These are phyloP conservation scores for Hypocrella siamensis DNA, from an alignment of 2,329 filamentous ascomycete genomes.

Conservation along the genomic window DNA sequence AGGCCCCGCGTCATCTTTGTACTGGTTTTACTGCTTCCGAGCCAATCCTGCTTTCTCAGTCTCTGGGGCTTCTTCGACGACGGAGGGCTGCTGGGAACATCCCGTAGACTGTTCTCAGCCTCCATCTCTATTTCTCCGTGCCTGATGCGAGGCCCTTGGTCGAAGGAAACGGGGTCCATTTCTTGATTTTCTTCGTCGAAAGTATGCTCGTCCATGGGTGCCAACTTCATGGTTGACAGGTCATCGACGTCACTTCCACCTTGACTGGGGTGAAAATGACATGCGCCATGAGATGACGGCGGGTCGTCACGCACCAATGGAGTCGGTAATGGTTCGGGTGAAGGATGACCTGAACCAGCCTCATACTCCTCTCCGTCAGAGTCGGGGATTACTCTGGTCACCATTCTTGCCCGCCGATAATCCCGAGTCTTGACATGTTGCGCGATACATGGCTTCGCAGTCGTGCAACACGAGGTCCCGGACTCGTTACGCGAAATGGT, in stretches of 20 bases:
- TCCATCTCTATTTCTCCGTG: conserved; percentile 1
- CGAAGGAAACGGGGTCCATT: conserved; percentile 3
- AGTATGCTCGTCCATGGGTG: too few species aligned
- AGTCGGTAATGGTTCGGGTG: neutral
- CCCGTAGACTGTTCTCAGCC: conserved; percentile 20
- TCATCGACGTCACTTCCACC: too few species aligned
- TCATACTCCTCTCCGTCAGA: conserved; percentile 19
- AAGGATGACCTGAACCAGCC: neutral
- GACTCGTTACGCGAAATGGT: too few species aligned
- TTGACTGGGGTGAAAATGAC: too few species aligned
- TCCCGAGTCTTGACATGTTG: neutral
- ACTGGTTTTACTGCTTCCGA: conserved; percentile 1
- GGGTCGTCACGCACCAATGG: too few species aligned
- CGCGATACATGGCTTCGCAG: too few species aligned
- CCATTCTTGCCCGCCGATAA: conserved; percentile 5
- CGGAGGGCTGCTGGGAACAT: conserved; percentile 26
- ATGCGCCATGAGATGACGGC: too few species aligned
- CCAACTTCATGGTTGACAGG: too few species aligned
- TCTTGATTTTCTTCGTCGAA: conserved; percentile 18
- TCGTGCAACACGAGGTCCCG: neutral
- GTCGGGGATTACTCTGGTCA: conserved; percentile 18
- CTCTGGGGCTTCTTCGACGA: conserved; percentile 2
- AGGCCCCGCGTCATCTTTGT: conserved; percentile 7
- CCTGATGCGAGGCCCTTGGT: conserved; percentile 3
- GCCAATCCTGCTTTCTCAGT: too few species aligned